phyloP scores from a whole-genome alignment of 805 yeast genomes.

The Myxozyma udenii region DNA sequence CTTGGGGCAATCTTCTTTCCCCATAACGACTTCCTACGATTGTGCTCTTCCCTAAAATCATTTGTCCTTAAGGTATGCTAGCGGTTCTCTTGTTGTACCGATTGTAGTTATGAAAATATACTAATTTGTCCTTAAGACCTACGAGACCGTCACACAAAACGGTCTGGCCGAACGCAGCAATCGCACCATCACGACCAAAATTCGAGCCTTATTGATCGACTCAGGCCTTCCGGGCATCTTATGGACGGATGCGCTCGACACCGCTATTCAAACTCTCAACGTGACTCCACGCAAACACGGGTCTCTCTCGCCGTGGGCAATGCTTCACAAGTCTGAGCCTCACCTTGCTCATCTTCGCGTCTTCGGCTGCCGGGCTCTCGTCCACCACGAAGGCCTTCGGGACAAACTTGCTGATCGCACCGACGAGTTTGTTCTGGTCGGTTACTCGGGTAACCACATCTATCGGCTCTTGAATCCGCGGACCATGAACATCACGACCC shows the following conservation, averaged over 20 bases:
- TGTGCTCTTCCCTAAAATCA: too few species aligned
- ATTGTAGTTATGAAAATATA: too few species aligned
- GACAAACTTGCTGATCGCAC: constrained; percentile 3
- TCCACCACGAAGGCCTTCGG: constrained; percentile 3
- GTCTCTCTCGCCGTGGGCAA: background rate
- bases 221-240: background rate
- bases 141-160: too few species aligned
- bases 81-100: too few species aligned
- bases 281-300: background rate
- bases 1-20: too few species aligned
- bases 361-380: constrained; percentile 3
- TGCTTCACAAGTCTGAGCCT: background rate
- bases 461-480: background rate
- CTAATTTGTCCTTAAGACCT: too few species aligned
- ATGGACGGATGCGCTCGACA: background rate
- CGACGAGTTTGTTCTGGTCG: background rate
- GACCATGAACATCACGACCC: background rate
- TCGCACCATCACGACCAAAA: background rate
- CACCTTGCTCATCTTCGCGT: constrained; percentile 1
- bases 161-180: too few species aligned
- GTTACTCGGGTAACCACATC: background rate
- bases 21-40: too few species aligned
- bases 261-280: background rate
- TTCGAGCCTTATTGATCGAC: background rate
- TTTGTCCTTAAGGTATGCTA: too few species aligned